phyloP scores from a whole-genome alignment of 1,284 basidiomycete species.

The Trametes sp. region DNA sequence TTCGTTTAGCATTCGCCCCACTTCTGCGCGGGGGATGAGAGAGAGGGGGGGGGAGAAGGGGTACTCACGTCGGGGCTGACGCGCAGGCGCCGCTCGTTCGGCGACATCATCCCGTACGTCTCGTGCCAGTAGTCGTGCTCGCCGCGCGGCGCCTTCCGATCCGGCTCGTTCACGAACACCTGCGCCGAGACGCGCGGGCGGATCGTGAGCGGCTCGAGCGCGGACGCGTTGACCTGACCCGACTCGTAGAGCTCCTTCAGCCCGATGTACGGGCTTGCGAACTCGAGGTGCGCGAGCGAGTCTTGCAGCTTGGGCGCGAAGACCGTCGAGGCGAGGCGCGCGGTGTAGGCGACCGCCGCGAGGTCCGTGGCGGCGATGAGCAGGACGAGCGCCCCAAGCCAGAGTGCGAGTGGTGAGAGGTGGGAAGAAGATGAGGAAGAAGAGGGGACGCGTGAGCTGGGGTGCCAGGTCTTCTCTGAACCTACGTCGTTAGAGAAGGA shows the following conservation, averaged over 20 bases:
- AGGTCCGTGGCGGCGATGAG: slow-evolving; percentile 19
- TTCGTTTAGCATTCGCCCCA: too few species aligned
- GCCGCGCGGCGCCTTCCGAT: slow-evolving; percentile 10
- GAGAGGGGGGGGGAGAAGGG: too few species aligned
- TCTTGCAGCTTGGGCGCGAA: slow-evolving; percentile 17
- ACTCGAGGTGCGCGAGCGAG: slow-evolving; percentile 24
- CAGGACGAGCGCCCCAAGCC: slow-evolving; percentile 15
- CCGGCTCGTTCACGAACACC: slow-evolving; percentile 22
- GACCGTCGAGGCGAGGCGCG: slow-evolving; percentile 17
- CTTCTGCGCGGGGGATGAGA: neutral
- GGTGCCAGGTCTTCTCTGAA: slow-evolving; percentile 4
- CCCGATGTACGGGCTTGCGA: slow-evolving; percentile 32
- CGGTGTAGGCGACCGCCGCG: slow-evolving; percentile 18
- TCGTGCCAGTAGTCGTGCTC: slow-evolving; percentile 25
- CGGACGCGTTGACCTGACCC: slow-evolving; percentile 18
- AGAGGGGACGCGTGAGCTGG: neutral
- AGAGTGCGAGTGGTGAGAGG: slow-evolving; percentile 1
- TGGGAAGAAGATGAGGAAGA: neutral
- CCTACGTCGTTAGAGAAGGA: neutral
- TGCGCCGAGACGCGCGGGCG: slow-evolving; percentile 24
- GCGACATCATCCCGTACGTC: slow-evolving; percentile 18
- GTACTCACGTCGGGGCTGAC: slow-evolving; percentile 17
- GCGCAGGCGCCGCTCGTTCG: slow-evolving; percentile 23
- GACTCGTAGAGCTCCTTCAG: slow-evolving; percentile 28
- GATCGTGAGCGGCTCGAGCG: slow-evolving; percentile 24